Percentiles rank a stretch among this genome's conserved stretches.
Conservation (phyloP, 768 basidiomycete species). For the Collybiopsis luxurians region DNA sequence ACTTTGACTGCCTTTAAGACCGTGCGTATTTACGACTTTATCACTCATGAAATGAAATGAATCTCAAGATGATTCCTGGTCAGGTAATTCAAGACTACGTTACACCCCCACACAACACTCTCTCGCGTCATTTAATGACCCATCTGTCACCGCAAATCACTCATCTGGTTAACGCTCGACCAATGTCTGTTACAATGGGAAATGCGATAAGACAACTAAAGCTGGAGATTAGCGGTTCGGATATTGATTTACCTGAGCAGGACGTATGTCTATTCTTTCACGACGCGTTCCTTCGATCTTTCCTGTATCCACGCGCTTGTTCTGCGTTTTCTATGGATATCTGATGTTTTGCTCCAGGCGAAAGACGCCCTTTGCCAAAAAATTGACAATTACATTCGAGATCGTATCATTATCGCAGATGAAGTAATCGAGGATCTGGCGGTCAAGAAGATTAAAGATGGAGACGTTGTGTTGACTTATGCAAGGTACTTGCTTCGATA, state of each 20-base stretch:
- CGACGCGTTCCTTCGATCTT: no score
- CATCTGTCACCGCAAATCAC: slow-evolving; percentile 92
- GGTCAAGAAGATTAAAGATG: slow-evolving; percentile 90
- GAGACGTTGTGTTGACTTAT: slow-evolving; percentile 90
- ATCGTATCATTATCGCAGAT: slow-evolving; percentile 90
- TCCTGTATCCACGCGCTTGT: no score
- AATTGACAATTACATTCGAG: slow-evolving; percentile 92
- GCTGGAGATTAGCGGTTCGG: slow-evolving; percentile 88
- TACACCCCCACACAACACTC: slow-evolving; percentile 82
- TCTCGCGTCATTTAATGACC: slow-evolving; percentile 89
- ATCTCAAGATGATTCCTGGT: background rate
- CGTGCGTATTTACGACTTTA: slow-evolving; percentile 42
- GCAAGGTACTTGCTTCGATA: slow-evolving; percentile 57
- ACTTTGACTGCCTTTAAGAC: slow-evolving; percentile 90
- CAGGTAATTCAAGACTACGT: slow-evolving; percentile 91
- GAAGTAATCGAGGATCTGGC: slow-evolving; percentile 90
- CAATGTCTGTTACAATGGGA: slow-evolving; percentile 92
- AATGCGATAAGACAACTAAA: slow-evolving; percentile 94
- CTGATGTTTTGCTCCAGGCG: slow-evolving; percentile 50
- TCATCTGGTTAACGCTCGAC: slow-evolving; percentile 82
- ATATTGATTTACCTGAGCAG: slow-evolving; percentile 92
- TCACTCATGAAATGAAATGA: background rate
- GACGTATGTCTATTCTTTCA: slow-evolving; percentile 68
- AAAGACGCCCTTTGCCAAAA: slow-evolving; percentile 79
- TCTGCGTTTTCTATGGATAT: background rate